Conservation (phyloP, 805 yeast species). For the Sporopachydermia quercuum region DNA sequence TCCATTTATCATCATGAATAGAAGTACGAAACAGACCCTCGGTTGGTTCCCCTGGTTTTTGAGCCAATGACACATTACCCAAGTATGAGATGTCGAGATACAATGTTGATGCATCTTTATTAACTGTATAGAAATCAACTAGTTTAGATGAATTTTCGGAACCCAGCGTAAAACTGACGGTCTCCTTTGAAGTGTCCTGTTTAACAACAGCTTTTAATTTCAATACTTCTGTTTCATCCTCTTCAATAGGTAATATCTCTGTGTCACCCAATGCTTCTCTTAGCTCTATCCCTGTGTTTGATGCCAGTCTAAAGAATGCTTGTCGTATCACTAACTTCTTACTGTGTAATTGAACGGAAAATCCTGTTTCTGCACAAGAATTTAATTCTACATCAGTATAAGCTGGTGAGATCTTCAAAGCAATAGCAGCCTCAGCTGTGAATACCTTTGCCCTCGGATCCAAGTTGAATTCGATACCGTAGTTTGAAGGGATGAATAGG, state of each 20-base stretch:
- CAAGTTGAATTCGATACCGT: neutral
- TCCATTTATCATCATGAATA: slow-evolving; percentile 22
- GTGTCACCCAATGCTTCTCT: neutral
- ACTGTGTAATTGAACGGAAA: neutral
- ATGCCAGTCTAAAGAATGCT: neutral
- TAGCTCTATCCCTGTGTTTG: neutral
- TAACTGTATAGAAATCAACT: neutral
- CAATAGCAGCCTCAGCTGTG: neutral
- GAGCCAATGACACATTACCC: neutral
- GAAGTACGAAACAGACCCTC: slow-evolving; percentile 42
- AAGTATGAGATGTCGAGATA: neutral
- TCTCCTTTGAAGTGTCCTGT: neutral
- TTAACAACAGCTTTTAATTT: neutral
- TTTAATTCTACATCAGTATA: neutral
- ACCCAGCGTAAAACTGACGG: neutral
- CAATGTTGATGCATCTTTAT: neutral
- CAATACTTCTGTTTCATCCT: neutral
- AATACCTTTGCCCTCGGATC: neutral
- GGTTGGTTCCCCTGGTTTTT: neutral
- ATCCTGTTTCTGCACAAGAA: neutral
- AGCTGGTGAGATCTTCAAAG: neutral
- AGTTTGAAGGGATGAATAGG: neutral
- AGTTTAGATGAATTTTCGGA: neutral
- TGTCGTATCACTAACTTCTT: neutral
- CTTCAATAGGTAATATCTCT: neutral